phyloP scores from a whole-genome alignment of 768 basidiomycete species.

The Naganishia vishniacii region DNA sequence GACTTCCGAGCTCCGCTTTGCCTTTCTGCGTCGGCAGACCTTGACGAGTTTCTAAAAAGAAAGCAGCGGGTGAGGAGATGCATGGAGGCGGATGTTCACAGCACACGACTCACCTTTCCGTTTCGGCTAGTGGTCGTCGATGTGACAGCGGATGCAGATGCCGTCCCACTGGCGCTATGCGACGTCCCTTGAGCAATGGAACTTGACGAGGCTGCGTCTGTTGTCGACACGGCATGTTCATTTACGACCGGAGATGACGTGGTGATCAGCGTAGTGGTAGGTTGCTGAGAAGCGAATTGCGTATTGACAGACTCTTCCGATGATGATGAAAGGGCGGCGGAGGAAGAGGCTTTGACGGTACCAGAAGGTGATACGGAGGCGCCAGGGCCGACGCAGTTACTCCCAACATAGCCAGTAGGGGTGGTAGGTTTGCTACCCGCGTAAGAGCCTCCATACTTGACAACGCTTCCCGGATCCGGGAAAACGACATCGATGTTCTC shows the following conservation, averaged over 20 bases:
- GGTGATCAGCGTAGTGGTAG: neutral
- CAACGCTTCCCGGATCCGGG: conserved; percentile 27
- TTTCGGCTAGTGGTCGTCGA: conserved; percentile 6
- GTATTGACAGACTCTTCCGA: neutral
- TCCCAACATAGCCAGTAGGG: conserved; percentile 35
- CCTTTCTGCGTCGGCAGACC: conserved; percentile 9
- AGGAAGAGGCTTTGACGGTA: conserved; percentile 9
- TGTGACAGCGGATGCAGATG: conserved; percentile 2
- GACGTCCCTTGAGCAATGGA: neutral
- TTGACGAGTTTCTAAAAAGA: conserved; percentile 5
- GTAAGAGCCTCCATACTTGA: conserved; percentile 39
- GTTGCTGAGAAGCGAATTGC: neutral
- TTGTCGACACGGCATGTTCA: neutral
- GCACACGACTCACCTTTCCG: conserved; percentile 5
- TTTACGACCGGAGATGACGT: neutral
- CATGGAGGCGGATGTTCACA: neutral
- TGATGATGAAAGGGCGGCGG: neutral
- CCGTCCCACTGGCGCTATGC: conserved; percentile 1
- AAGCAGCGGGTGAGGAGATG: neutral
- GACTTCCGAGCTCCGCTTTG: conserved; percentile 9
- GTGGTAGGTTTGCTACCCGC: conserved; percentile 34
- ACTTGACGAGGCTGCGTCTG: conserved; percentile 1
- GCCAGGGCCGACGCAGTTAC: conserved; percentile 42
- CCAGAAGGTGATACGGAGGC: conserved; percentile 3
- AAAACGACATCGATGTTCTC: conserved; percentile 42